Base-by-base conservation (phyloP, 805 yeast genomes). In the Isabelozyma heimii region DNA sequence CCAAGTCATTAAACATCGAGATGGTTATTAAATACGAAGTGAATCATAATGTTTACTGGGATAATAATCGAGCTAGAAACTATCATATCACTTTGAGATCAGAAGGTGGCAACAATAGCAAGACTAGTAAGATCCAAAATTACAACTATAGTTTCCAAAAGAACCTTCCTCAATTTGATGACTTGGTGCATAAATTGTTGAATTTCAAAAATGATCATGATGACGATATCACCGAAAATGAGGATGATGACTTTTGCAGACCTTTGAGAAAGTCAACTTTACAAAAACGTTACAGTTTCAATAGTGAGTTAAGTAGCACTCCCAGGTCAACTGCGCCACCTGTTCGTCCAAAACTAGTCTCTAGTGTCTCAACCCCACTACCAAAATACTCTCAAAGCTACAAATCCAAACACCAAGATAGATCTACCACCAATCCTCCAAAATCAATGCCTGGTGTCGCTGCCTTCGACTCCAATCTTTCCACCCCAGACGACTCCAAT, bases 31-130 rank as follows among this genome's bases (percentile, higher is more conserved):
- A 61, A 46, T 73, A 72, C 51, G 53, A 51, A 5, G 74, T 65
- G 10, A 56, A 57, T 50, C 56, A 60, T 51, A 48, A 54, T 14
- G 56, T 52, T 0, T 68, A 52, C 52, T 73, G 78, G 78, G 77
- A 72, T 50, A 73, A 70, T 53, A 73, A 73, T 52, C 50, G 58
- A 40, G 46, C 51, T 37, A 54, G 55, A 17, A 73, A 73, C 56
- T 73, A 70, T 54, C 65, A 63, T 47, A 62, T 82, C 16, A 47
- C 56, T 12, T 59, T 76, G 48, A 62, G 59, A 40, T 65, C 67
- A 17, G 42, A 44, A 27, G 42, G 37, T 15, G 17, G 38, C 12
- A 20, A 39, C 27, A 20, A 41, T 17, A 27, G 5, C 2, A 9
- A 16, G 14, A 41, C 49, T 6, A 37, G 33, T 40, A 47, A 49